Conservation (phyloP, 371 early-diverging fungal genomes). For the Saksenaea vasiformis region DNA sequence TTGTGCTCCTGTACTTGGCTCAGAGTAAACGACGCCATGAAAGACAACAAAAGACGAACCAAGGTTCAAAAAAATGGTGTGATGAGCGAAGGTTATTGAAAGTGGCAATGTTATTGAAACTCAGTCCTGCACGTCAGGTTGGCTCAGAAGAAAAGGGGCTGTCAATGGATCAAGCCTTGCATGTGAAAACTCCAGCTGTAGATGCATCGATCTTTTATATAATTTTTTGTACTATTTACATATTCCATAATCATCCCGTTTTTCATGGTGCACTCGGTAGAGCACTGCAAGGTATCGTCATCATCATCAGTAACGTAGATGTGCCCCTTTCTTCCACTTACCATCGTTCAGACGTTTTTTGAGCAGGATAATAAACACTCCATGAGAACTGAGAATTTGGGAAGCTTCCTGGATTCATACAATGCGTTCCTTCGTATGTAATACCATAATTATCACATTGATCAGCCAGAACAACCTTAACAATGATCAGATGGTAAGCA, state of each 20-base stretch:
- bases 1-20: slow-evolving; percentile 20
- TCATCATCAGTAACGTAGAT: not conserved
- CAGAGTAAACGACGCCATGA: not conserved
- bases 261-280: not conserved
- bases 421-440: slow-evolving; percentile 74
- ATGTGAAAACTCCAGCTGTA: not conserved
- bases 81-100: not conserved
- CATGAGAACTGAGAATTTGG: slow-evolving; percentile 73
- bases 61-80: not conserved
- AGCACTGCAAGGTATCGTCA: not conserved
- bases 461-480: slow-evolving; percentile 86
- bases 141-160: not conserved
- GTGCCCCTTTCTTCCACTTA: slow-evolving; percentile 16
- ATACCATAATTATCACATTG: slow-evolving; percentile 72
- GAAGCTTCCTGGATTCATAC: slow-evolving; percentile 89
- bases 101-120: not conserved
- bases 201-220: not conserved
- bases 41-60: not conserved
- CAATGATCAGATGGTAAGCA: not conserved
- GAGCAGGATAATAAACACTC: slow-evolving; percentile 79
- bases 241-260: not conserved
- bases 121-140: not conserved
- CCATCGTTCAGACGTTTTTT: slow-evolving; percentile 50
- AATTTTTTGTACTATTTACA: slow-evolving; percentile 5
- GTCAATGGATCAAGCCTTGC: not conserved